A percentile compares a stretch with the other conserved stretches of the same genome.
These are phyloP conservation scores for Rubus idaeus DNA, from an alignment of 306 rosid genomes.

Conservation along the genomic window DNA sequence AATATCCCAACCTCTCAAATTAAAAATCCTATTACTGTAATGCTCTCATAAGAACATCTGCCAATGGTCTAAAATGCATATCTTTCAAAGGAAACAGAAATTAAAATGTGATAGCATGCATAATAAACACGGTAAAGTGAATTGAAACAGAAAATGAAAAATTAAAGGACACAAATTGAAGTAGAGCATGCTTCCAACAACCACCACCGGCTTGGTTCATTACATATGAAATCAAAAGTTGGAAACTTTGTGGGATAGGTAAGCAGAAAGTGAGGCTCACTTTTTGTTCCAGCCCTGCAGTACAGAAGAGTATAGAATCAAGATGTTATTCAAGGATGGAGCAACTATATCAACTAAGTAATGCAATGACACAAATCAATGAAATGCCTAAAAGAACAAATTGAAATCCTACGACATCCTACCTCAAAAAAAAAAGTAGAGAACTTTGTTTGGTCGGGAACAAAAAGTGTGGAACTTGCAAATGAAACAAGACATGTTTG, in stretches of 20 bases:
- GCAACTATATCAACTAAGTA: constrained; percentile 6
- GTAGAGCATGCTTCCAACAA: constrained; percentile 14
- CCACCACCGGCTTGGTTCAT: constrained; percentile 9
- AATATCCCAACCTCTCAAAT: background rate
- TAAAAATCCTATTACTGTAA: background rate
- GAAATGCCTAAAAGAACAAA: background rate
- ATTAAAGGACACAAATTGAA: background rate
- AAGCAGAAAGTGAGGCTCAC: constrained; percentile 38
- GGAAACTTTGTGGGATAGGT: constrained; percentile 7
- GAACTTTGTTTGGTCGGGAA: background rate
- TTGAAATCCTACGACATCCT: background rate
- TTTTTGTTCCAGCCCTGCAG: constrained; percentile 92
- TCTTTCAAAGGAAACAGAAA: background rate
- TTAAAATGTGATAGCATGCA: no score
- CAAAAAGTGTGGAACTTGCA: background rate
- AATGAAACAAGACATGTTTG: background rate
- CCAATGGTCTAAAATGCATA: background rate
- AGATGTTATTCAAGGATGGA: background rate
- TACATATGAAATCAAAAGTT: constrained; percentile 2
- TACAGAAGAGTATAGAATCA: constrained; percentile 20
- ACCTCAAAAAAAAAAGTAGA: background rate
- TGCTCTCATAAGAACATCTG: background rate
- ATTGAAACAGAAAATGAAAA: background rate
- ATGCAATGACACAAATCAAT: background rate
- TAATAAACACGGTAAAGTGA: background rate